phyloP scores from a whole-genome alignment of 2,329 filamentous ascomycete genomes.

The Sporothrix protearum region DNA sequence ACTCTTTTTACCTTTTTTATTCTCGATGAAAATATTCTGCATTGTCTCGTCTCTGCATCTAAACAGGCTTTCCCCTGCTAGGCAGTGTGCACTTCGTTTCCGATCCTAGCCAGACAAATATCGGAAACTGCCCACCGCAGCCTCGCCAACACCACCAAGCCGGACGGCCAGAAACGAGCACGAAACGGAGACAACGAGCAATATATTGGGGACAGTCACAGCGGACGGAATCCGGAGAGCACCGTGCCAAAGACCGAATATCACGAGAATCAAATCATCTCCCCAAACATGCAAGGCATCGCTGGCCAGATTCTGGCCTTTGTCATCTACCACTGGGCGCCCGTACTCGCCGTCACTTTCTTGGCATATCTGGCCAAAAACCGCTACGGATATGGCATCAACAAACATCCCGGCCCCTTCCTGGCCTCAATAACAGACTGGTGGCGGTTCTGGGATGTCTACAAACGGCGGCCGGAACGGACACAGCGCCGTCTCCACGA shows the following conservation, averaged over 20 bases:
- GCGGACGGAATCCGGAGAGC: neutral
- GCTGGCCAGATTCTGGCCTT: constrained; percentile 38
- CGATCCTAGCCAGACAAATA: neutral
- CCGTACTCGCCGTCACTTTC: constrained; percentile 36
- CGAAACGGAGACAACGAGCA: neutral
- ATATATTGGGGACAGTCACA: neutral
- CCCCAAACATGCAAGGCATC: constrained; percentile 32
- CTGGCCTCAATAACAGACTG: constrained; percentile 66
- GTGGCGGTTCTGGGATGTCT: constrained; percentile 72
- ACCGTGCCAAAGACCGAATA: neutral
- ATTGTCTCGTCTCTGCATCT: neutral
- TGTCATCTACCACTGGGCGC: constrained; percentile 44
- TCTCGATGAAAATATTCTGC: neutral
- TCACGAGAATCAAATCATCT: neutral
- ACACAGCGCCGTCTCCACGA: constrained; percentile 66
- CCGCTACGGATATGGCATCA: constrained; percentile 55
- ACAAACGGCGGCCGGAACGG: constrained; percentile 59
- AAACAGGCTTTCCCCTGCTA: neutral
- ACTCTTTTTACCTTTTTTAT: neutral
- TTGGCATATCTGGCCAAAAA: constrained; percentile 47
- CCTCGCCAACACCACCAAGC: neutral
- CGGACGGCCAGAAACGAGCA: neutral
- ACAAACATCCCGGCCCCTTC: constrained; percentile 69
- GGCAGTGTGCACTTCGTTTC: too few relatives aligned
- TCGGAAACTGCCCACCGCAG: neutral